A percentile compares a stretch with the other conserved stretches of the same genome.
These are phyloP conservation scores for Diplocarpon rosae DNA, from an alignment of 2,329 filamentous ascomycete genomes.

Conservation along the genomic window DNA sequence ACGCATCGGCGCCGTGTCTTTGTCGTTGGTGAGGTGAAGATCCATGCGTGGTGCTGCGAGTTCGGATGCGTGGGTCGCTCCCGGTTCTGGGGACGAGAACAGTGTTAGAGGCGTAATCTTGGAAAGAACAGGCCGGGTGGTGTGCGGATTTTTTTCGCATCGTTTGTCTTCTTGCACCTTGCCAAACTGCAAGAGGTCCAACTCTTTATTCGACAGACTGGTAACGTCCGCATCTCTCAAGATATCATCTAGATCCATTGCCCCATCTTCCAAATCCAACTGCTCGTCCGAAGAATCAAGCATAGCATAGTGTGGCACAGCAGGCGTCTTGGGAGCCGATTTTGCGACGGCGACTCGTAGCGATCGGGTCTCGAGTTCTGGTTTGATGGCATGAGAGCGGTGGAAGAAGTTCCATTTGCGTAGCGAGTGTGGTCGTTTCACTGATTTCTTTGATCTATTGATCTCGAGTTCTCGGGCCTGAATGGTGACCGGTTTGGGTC, in stretches of 20 bases:
- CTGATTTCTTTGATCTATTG: constrained; percentile 39
- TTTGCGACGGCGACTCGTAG: constrained; percentile 38
- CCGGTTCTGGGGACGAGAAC: constrained; percentile 19
- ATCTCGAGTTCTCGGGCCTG: constrained; percentile 3
- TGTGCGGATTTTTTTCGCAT: constrained; percentile 13
- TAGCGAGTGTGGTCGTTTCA: constrained; percentile 41
- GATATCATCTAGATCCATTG: constrained; percentile 34
- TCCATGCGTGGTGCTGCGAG: constrained; percentile 18
- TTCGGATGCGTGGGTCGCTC: constrained; percentile 10
- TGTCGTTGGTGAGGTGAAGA: constrained; percentile 11
- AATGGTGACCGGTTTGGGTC: too few relatives aligned
- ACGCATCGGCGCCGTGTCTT: constrained; percentile 15
- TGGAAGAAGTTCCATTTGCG: constrained; percentile 55
- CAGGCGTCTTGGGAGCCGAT: constrained; percentile 28
- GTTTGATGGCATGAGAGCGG: constrained; percentile 36
- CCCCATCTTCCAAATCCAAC: constrained; percentile 17
- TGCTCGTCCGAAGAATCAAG: constrained; percentile 44
- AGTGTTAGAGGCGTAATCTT: constrained; percentile 6
- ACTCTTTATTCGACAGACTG: constrained; percentile 22
- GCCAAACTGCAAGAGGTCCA: constrained; percentile 24
- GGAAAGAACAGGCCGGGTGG: constrained; percentile 3
- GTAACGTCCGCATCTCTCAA: constrained; percentile 36
- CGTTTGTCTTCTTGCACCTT: constrained; percentile 20
- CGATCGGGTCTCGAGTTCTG: constrained; percentile 27
- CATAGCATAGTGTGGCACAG: constrained; percentile 49